These are phyloP conservation scores for Lycium ferocissimum DNA, from an alignment of 257 asterid genomes.

Conservation along the genomic window DNA sequence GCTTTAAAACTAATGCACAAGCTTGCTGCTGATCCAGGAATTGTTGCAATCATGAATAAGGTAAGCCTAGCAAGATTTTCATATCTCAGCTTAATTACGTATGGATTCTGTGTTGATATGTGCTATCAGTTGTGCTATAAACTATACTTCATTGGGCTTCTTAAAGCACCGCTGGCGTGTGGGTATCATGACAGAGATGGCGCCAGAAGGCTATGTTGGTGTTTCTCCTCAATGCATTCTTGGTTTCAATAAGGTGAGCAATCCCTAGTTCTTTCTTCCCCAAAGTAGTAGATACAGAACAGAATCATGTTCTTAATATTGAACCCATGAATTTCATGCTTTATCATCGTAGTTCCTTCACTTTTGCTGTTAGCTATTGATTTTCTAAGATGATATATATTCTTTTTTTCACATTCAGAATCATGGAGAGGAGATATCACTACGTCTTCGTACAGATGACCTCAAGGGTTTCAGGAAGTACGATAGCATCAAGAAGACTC, in stretches of 20 bases:
- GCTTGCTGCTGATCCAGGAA: slow-evolving; percentile 98
- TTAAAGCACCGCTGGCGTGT: slow-evolving; percentile 93
- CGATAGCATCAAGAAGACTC: slow-evolving; percentile 83
- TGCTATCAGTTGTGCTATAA: slow-evolving; percentile 33
- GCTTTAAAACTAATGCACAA: slow-evolving; percentile 85
- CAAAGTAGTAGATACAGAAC: not conserved
- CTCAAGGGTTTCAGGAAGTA: slow-evolving; percentile 96
- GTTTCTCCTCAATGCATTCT: slow-evolving; percentile 85
- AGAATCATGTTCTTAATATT: not conserved
- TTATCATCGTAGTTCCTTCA: not conserved
- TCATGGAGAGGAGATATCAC: slow-evolving; percentile 93
- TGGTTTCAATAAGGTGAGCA: slow-evolving; percentile 86
- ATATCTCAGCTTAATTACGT: slow-evolving; percentile 28
- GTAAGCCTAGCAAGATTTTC: slow-evolving; percentile 43
- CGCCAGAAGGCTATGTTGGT: slow-evolving; percentile 97
- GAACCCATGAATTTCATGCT: not conserved
- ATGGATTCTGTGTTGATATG: slow-evolving; percentile 13
- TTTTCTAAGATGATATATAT: slow-evolving; percentile 25
- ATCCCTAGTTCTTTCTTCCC: slow-evolving; percentile 7
- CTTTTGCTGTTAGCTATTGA: not conserved
- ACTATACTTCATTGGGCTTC: slow-evolving; percentile 42
- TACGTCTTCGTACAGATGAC: slow-evolving; percentile 95
- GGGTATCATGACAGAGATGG: slow-evolving; percentile 94
- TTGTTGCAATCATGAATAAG: slow-evolving; percentile 94
- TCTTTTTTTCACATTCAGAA: slow-evolving; percentile 53